A percentile compares a stretch with the other conserved stretches of the same genome.
phyloP scores from a whole-genome alignment of 2,329 filamentous ascomycete species.

The Microdochium trichocladiopsis region DNA sequence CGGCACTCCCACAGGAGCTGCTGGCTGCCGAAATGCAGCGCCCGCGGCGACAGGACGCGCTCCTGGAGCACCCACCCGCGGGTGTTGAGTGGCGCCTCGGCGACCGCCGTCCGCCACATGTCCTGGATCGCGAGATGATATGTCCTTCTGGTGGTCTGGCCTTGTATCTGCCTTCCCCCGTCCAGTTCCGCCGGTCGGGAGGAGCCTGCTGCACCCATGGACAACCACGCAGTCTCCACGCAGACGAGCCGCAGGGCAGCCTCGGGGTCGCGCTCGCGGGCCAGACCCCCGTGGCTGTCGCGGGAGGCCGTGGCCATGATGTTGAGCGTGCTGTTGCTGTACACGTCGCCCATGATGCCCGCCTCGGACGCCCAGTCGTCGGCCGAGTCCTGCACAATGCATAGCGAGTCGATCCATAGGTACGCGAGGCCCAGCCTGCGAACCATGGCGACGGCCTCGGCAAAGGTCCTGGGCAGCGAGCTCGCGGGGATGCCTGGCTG shows the following conservation, averaged over 20 bases:
- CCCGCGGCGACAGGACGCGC: constrained; percentile 4
- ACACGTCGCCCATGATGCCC: constrained; percentile 8
- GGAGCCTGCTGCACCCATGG: neutral
- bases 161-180: neutral
- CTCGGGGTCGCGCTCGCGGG: neutral
- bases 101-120: neutral
- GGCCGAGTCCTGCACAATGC: constrained; percentile 12
- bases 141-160: neutral
- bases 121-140: neutral
- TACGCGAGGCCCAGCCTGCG: constrained; percentile 9
- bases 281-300: constrained; percentile 2
- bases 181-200: too few relatives aligned
- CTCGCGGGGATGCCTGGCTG: neutral
- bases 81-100: constrained; percentile 1
- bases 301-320: constrained; percentile 6
- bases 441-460: constrained; percentile 8
- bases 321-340: constrained; percentile 7
- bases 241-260: neutral
- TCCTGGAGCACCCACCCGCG: constrained; percentile 6
- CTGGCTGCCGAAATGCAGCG: constrained; percentile 4
- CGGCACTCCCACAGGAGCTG: constrained; percentile 5
- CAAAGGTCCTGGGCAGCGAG: constrained; percentile 7
- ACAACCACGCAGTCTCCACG: neutral
- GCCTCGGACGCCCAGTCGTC: constrained; percentile 10
- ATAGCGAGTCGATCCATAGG: constrained; percentile 16